phyloP scores from a whole-genome alignment of 2,329 filamentous ascomycete genomes.

The Colletotrichum higginsianum region DNA sequence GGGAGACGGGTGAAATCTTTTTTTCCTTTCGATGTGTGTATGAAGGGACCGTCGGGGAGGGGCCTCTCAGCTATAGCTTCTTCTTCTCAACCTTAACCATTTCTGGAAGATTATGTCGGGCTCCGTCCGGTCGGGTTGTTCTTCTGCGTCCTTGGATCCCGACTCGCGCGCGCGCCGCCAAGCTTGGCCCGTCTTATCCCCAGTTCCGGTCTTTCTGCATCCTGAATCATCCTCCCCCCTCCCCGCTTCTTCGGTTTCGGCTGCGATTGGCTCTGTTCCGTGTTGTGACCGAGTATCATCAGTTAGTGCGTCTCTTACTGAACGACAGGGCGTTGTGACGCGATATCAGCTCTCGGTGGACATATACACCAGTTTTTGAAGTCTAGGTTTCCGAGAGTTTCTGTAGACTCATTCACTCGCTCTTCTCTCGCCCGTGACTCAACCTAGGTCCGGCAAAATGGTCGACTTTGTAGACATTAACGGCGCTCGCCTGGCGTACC shows the following conservation, averaged over 20 bases:
- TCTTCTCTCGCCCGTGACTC: neutral
- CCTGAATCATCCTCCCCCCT: neutral
- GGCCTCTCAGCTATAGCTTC: constrained; percentile 2
- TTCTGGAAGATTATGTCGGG: constrained; percentile 29
- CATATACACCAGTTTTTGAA: neutral
- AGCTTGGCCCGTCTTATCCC: constrained; percentile 9
- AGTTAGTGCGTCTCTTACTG: neutral
- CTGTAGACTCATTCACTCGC: too few relatives aligned
- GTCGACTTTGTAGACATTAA: constrained; percentile 51
- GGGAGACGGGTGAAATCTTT: too few relatives aligned
- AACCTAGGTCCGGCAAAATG: neutral
- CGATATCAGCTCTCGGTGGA: neutral
- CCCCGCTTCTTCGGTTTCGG: constrained; percentile 26
- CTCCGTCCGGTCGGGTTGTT: constrained; percentile 2
- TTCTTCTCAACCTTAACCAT: constrained; percentile 7
- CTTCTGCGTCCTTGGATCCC: neutral
- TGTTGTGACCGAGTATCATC: neutral
- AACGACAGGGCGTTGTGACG: neutral
- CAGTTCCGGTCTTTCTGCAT: neutral
- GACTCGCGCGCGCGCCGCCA: constrained; percentile 12
- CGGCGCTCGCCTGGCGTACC: constrained; percentile 52
- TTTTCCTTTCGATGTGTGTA: neutral
- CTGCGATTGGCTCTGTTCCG: neutral
- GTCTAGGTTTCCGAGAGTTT: too few relatives aligned
- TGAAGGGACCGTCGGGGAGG: constrained; percentile 20